Base-by-base conservation (phyloP, 306 rosid species). In the Prunus padus region DNA sequence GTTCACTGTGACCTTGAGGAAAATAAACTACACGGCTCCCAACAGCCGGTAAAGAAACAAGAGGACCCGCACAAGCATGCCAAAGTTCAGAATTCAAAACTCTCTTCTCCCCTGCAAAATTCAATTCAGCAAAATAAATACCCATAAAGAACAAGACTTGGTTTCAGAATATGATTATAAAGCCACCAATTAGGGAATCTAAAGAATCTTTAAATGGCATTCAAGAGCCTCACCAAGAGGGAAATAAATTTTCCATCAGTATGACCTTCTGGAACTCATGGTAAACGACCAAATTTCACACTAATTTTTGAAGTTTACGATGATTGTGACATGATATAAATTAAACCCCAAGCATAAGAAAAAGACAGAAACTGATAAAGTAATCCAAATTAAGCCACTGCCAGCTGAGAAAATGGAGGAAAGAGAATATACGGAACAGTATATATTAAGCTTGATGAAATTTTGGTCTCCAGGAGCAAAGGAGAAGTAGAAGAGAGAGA, bases 21-120 rank as follows among this genome's bases (percentile, higher is more conserved):
- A 94, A 94, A 77, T 94, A 94, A 33, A 91, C 96, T 25, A 91
- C 98, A 26, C 97, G 93, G 67, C 97, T 91, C 62, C 98, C 97
- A 44, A 90, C 86, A 42, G 88, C 93, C 8, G 98, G 97, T 16
- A 94, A 85, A 57, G 96, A 94, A 77, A 94, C 97, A 72, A 94
- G 97, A 71, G 98, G 97, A 30, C 98, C 97, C 33, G 98, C 98
- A 88, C 98, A 94, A 45, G 98, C 98, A 82, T 91, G 98, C 98
- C 98, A 94, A 46, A 94, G 98, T 82, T 94, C 98, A 49, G 98
- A 91, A 79, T 94, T 94, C 65, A 92, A 88, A 78, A 92, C 97
- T 80, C 92, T 83, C 84, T 65, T 86, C 83, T 92, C 98, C 84
- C 96, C 98, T 95, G 87, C 83, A 92, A 86, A 87, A 78, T 66